Evolutionary conservation across 257 asterid species (phyloP), one percentile per base, ranked within the genome.

Genomic region (Solanum rostratum): DNA sequence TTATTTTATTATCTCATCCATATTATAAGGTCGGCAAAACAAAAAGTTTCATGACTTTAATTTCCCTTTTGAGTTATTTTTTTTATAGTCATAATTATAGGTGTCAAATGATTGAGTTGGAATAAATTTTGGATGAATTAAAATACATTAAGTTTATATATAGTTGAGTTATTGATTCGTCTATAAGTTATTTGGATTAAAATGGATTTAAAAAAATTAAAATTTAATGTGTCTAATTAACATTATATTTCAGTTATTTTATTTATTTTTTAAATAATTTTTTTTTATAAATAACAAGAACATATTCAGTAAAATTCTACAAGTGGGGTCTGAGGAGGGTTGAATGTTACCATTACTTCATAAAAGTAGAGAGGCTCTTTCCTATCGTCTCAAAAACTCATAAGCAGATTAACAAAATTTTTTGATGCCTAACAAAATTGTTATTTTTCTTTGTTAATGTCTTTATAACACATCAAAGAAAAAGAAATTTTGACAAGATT

Each of bases 11-110:
- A 76, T 86, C 70, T 80, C 66, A 52, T 14, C 60, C 24, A 15
- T 46, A 74, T 49, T 83, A 54, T 39, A 20, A 41, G 79, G 90
- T 89, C 90, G 87, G 88, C 89, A 86, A 71, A 52, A 65, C 22
- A 7, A 66, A 19, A 60, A 45, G 78, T 57, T 57, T 13, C 65
- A 57, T n/a, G 65, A 13, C 29, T 57, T 57, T 57, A 33, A 33
- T 33, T 33, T 33, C 6, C 22, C 65, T 6, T 8, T 20, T n/a
- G 14, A 57, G 15, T 57, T 20, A 57, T 20, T 57, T 57, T 11
- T 55, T 57, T 57, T 20, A 1, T 3, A n/a, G 65, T n/a, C 65
- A 57, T 57, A 57, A 57, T 20, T 57, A 57, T 9, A 9, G 6
- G 0, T 57, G 63, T 0, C 6, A 9, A 8, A 57, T 5, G 2